Percentiles rank a stretch among this genome's conserved stretches.
Evolutionary conservation across 805 yeast genomes (phyloP).

Genomic region (Teunomyces funiuensis): DNA sequence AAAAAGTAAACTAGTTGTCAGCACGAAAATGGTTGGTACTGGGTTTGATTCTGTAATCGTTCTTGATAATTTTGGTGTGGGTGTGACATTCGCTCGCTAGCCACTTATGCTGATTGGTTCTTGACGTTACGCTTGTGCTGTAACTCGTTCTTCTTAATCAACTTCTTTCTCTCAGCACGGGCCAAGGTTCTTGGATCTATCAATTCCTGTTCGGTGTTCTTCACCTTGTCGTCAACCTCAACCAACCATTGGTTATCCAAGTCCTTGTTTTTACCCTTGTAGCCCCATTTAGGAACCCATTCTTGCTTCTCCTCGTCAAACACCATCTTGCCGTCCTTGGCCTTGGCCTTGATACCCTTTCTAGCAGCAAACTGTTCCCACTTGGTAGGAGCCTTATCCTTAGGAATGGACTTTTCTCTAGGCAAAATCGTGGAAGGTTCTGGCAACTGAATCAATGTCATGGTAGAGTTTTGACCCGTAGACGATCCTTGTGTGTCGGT

Average conservation of each 20-base stretch:
- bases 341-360: conserved; percentile 91
- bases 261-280: conserved; percentile 86
- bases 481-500: conserved; percentile 65
- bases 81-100: too few relatives aligned
- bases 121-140: conserved; percentile 82
- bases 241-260: conserved; percentile 93
- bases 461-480: conserved; percentile 65
- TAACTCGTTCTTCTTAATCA: conserved; percentile 78
- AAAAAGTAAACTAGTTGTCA: neutral
- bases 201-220: conserved; percentile 53
- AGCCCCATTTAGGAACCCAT: conserved; percentile 99
- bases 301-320: conserved; percentile 87
- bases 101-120: conserved; percentile 22
- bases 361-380: conserved; percentile 97
- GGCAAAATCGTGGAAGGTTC: conserved; percentile 81
- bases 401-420: conserved; percentile 94
- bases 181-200: conserved; percentile 83
- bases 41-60: neutral
- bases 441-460: conserved; percentile 84
- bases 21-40: neutral
- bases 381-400: conserved; percentile 86
- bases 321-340: conserved; percentile 83
- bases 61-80: neutral
- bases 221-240: conserved; percentile 79
- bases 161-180: conserved; percentile 80